phyloP scores from a whole-genome alignment of 139 green algal species.

The Coccomyxa sp. region DNA sequence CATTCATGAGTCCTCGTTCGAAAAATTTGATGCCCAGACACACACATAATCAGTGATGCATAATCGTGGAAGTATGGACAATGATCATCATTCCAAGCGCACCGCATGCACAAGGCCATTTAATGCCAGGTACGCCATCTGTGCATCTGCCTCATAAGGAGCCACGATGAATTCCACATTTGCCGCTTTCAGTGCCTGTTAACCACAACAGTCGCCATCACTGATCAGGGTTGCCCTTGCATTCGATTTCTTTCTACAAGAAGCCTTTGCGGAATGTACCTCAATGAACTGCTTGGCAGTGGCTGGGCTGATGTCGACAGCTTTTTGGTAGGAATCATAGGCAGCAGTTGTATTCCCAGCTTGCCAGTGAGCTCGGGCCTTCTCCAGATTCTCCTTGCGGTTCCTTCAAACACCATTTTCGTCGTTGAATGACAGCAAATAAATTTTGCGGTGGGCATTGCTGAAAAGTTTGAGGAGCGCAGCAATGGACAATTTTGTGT shows the following conservation, averaged over 20 bases:
- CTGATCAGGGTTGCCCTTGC: background rate
- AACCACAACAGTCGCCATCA: background rate
- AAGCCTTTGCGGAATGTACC: background rate
- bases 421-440: too few species aligned
- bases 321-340: conserved; percentile 78
- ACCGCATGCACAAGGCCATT: conserved; percentile 76
- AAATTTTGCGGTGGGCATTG: background rate
- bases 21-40: too few species aligned
- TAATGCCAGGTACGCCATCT: conserved; percentile 86
- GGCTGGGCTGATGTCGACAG: conserved; percentile 80
- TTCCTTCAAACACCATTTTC: conserved; percentile 23
- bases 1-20: background rate
- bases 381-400: conserved; percentile 47
- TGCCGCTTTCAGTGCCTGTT: conserved; percentile 55
- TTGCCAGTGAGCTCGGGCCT: conserved; percentile 43
- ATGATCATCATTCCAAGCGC: background rate
- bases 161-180: conserved; percentile 84
- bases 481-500: background rate
- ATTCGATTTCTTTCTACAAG: background rate
- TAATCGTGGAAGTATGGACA: too few species aligned
- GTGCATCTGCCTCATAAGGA: conserved; percentile 96
- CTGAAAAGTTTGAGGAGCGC: background rate
- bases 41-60: background rate
- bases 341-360: conserved; percentile 75
- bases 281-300: conserved; percentile 68